These are phyloP conservation scores for Trichocladium uniseriatum DNA, from an alignment of 495 filamentous ascomycete species.

Conservation along the genomic window DNA sequence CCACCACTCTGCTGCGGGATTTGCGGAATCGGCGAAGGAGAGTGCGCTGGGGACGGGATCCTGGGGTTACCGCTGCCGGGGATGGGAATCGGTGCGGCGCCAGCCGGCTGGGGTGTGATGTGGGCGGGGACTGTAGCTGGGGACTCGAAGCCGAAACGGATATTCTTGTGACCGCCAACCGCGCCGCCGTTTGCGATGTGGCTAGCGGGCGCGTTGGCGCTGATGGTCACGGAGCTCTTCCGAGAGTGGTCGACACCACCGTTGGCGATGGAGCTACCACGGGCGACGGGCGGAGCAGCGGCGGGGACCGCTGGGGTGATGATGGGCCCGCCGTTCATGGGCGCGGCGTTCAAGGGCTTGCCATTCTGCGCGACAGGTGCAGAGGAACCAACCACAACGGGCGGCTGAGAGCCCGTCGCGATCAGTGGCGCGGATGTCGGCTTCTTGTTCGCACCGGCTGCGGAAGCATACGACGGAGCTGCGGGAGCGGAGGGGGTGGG, in stretches of 20 bases:
- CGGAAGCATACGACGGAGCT: conserved; percentile 62
- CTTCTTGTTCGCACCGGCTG: conserved; percentile 73
- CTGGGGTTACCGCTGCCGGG: conserved; percentile 51
- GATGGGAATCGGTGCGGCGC: conserved; percentile 56
- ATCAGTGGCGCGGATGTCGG: conserved; percentile 53
- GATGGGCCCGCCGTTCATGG: conserved; percentile 72
- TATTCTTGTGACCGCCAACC: conserved; percentile 46
- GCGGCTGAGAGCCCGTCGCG: conserved; percentile 56
- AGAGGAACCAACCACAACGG: conserved; percentile 62
- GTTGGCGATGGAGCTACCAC: conserved; percentile 50
- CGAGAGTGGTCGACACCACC: conserved; percentile 60
- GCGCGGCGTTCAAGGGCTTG: conserved; percentile 60
- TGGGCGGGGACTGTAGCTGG: conserved; percentile 59
- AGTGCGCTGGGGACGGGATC: conserved; percentile 61
- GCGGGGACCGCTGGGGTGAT: conserved; percentile 62
- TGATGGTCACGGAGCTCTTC: conserved; percentile 84
- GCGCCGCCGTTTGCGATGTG: conserved; percentile 67
- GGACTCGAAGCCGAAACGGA: conserved; percentile 75
- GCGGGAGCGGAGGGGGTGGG: conserved; percentile 50
- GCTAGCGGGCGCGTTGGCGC: conserved; percentile 61
- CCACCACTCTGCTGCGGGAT: conserved; percentile 73
- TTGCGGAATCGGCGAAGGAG: conserved; percentile 83
- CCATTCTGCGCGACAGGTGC: conserved; percentile 62
- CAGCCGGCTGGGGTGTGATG: conserved; percentile 45
- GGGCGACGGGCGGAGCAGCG: conserved; percentile 46